Evolutionary conservation across 148 eudicot species (phyloP).

Genomic region (Rhododendron simsii): DNA sequence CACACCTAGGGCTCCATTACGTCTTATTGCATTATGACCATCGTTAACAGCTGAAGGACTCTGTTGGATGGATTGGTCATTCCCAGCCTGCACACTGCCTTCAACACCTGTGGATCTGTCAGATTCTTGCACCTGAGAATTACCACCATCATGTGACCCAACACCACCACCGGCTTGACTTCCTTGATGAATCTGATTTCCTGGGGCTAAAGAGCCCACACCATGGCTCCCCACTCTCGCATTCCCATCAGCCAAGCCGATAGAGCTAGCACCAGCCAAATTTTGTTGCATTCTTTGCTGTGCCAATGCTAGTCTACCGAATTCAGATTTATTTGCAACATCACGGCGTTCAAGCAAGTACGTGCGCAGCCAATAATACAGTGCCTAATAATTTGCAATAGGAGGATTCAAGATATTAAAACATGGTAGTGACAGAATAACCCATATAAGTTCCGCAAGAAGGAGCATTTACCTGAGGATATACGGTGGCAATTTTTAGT

Average conservation of each 20-base stretch:
- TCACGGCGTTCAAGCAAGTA: constrained; percentile 98
- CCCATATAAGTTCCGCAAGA: background rate
- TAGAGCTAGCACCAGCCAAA: constrained; percentile 45
- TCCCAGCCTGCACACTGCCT: constrained; percentile 50
- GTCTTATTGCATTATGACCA: constrained; percentile 73
- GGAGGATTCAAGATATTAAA: background rate
- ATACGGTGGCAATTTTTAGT: constrained; percentile 81
- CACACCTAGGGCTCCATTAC: constrained; percentile 67
- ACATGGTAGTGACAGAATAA: background rate
- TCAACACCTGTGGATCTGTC: constrained; percentile 65
- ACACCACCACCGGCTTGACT: constrained; percentile 46
- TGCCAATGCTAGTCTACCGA: constrained; percentile 83
- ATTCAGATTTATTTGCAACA: constrained; percentile 91
- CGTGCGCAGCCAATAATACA: constrained; percentile 98
- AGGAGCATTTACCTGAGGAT: constrained; percentile 69
- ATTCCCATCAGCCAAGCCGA: constrained; percentile 51
- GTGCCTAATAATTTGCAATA: constrained; percentile 46
- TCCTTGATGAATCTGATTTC: constrained; percentile 69
- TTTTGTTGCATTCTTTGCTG: constrained; percentile 93
- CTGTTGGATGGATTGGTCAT: constrained; percentile 65
- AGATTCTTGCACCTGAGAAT: constrained; percentile 67
- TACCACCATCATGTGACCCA: constrained; percentile 67
- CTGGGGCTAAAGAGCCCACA: constrained; percentile 45
- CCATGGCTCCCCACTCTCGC: constrained; percentile 50
- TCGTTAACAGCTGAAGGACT: constrained; percentile 52